A percentile compares a stretch with the other conserved stretches of the same genome.
Evolutionary conservation across 31 red algal genomes (phyloP).

Genomic region (Porphyra umbilicalis): DNA sequence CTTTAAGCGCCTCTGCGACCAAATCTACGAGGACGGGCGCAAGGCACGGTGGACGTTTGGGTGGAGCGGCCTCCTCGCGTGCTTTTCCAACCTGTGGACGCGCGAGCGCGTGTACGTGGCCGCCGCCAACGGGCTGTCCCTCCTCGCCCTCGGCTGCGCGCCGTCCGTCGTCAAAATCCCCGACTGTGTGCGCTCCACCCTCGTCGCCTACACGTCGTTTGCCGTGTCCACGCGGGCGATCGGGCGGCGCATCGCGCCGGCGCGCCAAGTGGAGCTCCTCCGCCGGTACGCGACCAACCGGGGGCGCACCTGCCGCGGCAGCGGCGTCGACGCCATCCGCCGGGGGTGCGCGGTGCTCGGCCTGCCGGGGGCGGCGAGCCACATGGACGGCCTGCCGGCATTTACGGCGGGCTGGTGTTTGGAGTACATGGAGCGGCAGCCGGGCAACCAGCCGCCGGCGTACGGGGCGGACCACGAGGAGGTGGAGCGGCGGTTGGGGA

Average conservation of each 20-base stretch:
- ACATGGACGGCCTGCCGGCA: slow-evolving; percentile 41
- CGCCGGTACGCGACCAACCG: slow-evolving; percentile 23
- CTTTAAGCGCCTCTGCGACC: slow-evolving; percentile 18
- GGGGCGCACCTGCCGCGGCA: slow-evolving; percentile 38
- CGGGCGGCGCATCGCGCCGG: too few relatives aligned
- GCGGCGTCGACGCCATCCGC: slow-evolving; percentile 23
- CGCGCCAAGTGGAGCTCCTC: slow-evolving; percentile 12
- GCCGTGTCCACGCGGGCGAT: slow-evolving; percentile 24
- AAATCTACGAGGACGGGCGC: slow-evolving; percentile 19
- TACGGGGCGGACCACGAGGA: slow-evolving; percentile 24
- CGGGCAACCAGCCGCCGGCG: slow-evolving; percentile 32
- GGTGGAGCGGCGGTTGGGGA: slow-evolving; percentile 18
- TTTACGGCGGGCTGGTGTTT: slow-evolving; percentile 29
- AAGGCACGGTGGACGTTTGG: slow-evolving; percentile 50
- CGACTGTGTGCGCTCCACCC: slow-evolving; percentile 15
- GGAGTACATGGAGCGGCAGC: slow-evolving; percentile 25
- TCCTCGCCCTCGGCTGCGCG: slow-evolving; percentile 8
- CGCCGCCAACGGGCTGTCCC: slow-evolving; percentile 28
- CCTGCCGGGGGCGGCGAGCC: slow-evolving; percentile 25
- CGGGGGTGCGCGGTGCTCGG: slow-evolving; percentile 13
- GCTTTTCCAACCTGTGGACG: slow-evolving; percentile 33
- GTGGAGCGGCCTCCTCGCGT: slow-evolving; percentile 34
- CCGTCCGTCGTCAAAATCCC: slow-evolving; percentile 13
- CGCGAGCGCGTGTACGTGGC: slow-evolving; percentile 27
- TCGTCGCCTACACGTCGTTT: slow-evolving; percentile 45